Evolutionary conservation across 225 moss, liverwort and hornwort genomes (phyloP), one percentile per base, ranked within the genome.

Genomic region (Climacium dendroides): DNA sequence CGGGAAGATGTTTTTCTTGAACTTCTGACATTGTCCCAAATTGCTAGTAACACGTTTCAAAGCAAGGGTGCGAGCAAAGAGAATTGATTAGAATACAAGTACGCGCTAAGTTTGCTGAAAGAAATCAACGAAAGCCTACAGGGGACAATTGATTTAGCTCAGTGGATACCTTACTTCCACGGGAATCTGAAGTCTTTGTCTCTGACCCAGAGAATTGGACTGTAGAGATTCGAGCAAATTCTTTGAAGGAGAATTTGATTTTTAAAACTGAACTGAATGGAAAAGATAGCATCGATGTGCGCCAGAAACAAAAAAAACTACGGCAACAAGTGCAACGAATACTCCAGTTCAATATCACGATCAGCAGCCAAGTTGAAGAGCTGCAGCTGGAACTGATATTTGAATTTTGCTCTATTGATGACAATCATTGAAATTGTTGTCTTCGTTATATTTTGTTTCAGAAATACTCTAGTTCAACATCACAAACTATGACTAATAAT

Each of bases 91-190:
- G 90, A 91, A 15, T 90, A n/a, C 66, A n/a, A 66, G 66, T 6
- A 94, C 84, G 90, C 92, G 10, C 61, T 86, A 22, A 90, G 88
- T 84, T 89, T 92, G 82, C 87, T 91, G 76, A 88, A 92, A 86
- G 94, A 74, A 54, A 90, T 54, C 11, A 82, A 85, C 74, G 64
- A 86, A 54, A 87, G 74, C 61, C 80, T 90, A 52, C 89, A 43
- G 23, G 87, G 78, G 20, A 85, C 88, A 41, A 91, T 91, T 29
- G 90, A 71, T 54, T 94, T 91, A 89, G 90, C 83, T 91, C 88
- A 24, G 37, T 92, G 69, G 87, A 91, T 65, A 87, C 89, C 58
- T 94, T 92, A 55, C 86, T 79, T 55, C 62, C 90, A 79, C 85
- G 80, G 64, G 89, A 80, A 79, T 86, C 90, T 59, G 86, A 91